Base-by-base conservation (phyloP, 257 asterid species). In the Asclepias syriaca region DNA sequence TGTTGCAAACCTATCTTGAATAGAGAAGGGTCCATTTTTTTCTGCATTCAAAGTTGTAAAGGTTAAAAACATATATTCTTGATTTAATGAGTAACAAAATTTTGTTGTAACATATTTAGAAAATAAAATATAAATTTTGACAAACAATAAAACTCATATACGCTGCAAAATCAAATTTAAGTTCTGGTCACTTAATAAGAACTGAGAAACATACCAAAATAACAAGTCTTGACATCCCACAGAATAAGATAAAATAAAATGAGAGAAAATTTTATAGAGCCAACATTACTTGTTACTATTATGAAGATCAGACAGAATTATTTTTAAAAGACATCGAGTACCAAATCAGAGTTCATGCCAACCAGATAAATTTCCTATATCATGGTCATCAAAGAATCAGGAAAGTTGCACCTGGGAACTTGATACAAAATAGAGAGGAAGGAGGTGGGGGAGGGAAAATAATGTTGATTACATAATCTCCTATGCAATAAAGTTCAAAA, bases 1-100 rank as follows among this genome's bases (percentile, higher is more conserved):
- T 95, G 99, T 49, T 84, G 81, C 81, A 86, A 80, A 77, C 99
- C 99, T 53, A 88, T 88, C 85, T 89, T 88, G 86, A 70, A 89
- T 71, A 87, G 81, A 51, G 93, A 68, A 45, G 92, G 78, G 74
- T 85, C 81, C 81, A 87, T 68, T 66, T 85, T 89, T 73, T 82
- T 92, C 98, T 93, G 97, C 85, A 77, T 37, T 16, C 77, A 72
- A 19, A 76, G 59, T 54, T 40, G 69, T 72, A 48, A 65, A 70
- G 18, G 59, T 71, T 72, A 68, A 78, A 65, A 71, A 58, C 69
- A 68, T 34, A 50, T 48, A 34, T 60, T 66, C 54, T 59, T 2
- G 16, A 13, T 8, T 64, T n/a, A 27, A 16, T 8, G 48, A 34
- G 24, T 32, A 63, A 16, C 6, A 63, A 60, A 59, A 60, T 24